Evolutionary conservation across 2,329 filamentous ascomycete species (phyloP).

Genomic region (Blastomyces parvus): DNA sequence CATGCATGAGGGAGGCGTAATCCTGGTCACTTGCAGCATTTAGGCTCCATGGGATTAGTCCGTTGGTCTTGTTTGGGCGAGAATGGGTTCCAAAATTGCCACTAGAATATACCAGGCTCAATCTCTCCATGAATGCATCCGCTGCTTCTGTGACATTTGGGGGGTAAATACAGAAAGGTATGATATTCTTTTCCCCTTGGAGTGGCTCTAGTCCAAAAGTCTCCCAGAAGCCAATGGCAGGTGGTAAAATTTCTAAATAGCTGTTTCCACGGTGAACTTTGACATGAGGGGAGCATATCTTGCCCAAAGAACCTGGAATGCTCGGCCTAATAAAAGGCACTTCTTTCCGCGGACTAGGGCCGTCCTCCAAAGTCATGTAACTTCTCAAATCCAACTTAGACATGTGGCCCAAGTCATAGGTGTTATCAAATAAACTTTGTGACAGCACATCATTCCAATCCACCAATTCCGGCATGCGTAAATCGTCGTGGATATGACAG

Average conservation of each 20-base stretch:
- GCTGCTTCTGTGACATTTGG: constrained; percentile 39
- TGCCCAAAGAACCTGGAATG: constrained; percentile 29
- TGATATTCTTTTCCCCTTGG: constrained; percentile 48
- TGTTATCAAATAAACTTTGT: constrained; percentile 24
- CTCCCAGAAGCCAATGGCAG: constrained; percentile 53
- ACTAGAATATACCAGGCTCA: constrained; percentile 47
- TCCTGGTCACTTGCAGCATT: constrained; percentile 19
- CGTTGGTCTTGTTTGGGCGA: constrained; percentile 36
- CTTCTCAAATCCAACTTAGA: constrained; percentile 29
- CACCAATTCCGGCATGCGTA: neutral
- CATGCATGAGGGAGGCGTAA: constrained; percentile 30
- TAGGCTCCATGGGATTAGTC: constrained; percentile 31
- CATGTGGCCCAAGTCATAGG: constrained; percentile 22
- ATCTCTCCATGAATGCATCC: constrained; percentile 43
- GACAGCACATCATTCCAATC: constrained; percentile 11
- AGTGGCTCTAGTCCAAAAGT: constrained; percentile 49
- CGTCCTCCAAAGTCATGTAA: constrained; percentile 24
- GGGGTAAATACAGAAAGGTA: constrained; percentile 49
- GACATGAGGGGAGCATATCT: constrained; percentile 44
- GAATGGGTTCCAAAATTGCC: constrained; percentile 48
- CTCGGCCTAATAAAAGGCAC: neutral
- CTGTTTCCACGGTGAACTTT: constrained; percentile 45
- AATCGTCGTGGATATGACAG: constrained; percentile 25
- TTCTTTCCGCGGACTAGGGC: constrained; percentile 21
- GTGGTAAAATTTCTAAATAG: constrained; percentile 46